These are phyloP conservation scores for Petrea volubilis DNA, from an alignment of 257 asterid genomes.

Conservation along the genomic window DNA sequence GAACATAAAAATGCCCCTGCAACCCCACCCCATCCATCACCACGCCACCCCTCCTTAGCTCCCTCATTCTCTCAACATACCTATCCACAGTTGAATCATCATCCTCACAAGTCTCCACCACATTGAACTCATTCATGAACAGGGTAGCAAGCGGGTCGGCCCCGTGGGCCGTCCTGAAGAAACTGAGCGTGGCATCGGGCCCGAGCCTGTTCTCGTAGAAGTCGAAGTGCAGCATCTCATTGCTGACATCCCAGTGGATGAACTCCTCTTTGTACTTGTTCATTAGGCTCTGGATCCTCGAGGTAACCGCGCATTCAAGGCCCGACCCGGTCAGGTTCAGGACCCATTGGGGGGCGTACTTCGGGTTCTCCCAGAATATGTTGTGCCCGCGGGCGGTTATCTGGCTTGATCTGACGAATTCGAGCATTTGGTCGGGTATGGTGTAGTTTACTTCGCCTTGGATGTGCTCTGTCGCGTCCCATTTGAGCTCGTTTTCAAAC, in stretches of 20 bases:
- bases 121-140: conserved; percentile 66
- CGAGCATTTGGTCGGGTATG: conserved; percentile 46
- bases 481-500: conserved; percentile 65
- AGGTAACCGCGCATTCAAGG: conserved; percentile 33
- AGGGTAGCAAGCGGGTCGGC: conserved; percentile 44
- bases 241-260: conserved; percentile 74
- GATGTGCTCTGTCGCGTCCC: conserved; percentile 44
- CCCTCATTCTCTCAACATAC: conserved; percentile 43
- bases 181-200: conserved; percentile 34
- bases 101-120: conserved; percentile 52
- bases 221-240: conserved; percentile 57
- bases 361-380: conserved; percentile 57
- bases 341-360: conserved; percentile 49
- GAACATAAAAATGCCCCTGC: conserved; percentile 43
- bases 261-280: conserved; percentile 44
- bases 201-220: conserved; percentile 53
- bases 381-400: conserved; percentile 59
- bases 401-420: conserved; percentile 34
- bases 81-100: conserved; percentile 38
- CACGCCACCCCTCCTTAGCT: conserved; percentile 41
- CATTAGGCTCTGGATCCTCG: conserved; percentile 43
- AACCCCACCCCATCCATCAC: conserved; percentile 43
- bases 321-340: conserved; percentile 23
- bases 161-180: conserved; percentile 31
- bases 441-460: conserved; percentile 53